Conservation (phyloP, 202 grass and related monocot genomes). For the Zoysia matrella region DNA sequence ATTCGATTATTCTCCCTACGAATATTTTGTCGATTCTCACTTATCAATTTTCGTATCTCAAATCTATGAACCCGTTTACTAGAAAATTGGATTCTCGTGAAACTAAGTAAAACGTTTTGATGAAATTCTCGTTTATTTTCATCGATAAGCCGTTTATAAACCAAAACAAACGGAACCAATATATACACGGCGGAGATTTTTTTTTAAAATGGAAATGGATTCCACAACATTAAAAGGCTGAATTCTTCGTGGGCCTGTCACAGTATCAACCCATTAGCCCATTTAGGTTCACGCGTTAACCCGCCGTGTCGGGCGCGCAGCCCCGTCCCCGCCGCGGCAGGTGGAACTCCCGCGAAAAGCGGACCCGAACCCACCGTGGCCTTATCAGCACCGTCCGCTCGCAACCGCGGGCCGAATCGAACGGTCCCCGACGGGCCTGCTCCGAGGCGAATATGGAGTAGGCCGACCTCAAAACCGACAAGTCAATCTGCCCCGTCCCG, state of each 20-base stretch:
- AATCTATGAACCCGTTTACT: too few species aligned
- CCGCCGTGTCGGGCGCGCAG: conserved; percentile 37
- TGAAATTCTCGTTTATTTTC: too few species aligned
- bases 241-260: neutral
- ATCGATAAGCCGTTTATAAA: too few species aligned
- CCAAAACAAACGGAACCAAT: too few species aligned
- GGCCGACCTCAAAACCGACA: conserved; percentile 1
- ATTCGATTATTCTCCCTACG: too few species aligned
- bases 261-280: neutral
- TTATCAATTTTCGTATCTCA: too few species aligned
- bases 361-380: neutral
- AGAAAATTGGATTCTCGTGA: too few species aligned
- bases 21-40: too few species aligned
- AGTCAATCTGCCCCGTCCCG: conserved; percentile 21
- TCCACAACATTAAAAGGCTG: neutral
- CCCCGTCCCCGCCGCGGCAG: conserved; percentile 20
- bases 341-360: conserved; percentile 36
- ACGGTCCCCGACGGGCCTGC: neutral
- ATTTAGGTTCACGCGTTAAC: neutral
- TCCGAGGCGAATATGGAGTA: neutral
- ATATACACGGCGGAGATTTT: neutral
- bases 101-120: too few species aligned
- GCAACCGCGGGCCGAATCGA: conserved; percentile 9
- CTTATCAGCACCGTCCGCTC: conserved; percentile 37
- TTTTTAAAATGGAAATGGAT: neutral